A percentile compares a stretch with the other conserved stretches of the same genome.
Conservation (phyloP, 1,139 yeast genomes). For the Barnettozyma hawaiiensis region DNA sequence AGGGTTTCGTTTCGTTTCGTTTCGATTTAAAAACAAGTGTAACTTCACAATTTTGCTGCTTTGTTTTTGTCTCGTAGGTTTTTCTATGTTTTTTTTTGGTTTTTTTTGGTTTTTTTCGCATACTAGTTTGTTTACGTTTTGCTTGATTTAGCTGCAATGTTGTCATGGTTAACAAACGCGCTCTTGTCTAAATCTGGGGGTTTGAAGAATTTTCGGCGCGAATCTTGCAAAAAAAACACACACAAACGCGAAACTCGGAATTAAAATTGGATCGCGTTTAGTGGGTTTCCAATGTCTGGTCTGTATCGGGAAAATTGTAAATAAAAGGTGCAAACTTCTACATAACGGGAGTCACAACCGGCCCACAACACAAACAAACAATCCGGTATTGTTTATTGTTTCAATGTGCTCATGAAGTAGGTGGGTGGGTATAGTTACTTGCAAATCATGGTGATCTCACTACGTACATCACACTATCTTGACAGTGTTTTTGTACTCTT, state of each 20-base stretch:
- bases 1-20: neutral
- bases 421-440: too few species aligned
- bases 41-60: neutral
- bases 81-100: conserved; percentile 3
- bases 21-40: neutral
- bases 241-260: neutral
- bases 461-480: too few species aligned
- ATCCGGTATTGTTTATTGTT: too few species aligned
- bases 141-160: conserved; percentile 11
- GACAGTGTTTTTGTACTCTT: too few species aligned
- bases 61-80: neutral
- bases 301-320: neutral
- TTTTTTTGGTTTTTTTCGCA: conserved; percentile 1
- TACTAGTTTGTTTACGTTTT: conserved; percentile 20
- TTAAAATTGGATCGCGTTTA: neutral
- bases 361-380: too few species aligned
- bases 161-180: neutral
- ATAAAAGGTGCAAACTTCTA: neutral
- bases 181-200: neutral
- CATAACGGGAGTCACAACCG: neutral
- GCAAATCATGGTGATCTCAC: too few species aligned
- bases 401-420: too few species aligned
- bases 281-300: neutral
- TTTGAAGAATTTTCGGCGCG: neutral
- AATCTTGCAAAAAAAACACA: too few species aligned